Conservation (phyloP, 768 basidiomycete genomes). For the Dioszegia hungarica region DNA sequence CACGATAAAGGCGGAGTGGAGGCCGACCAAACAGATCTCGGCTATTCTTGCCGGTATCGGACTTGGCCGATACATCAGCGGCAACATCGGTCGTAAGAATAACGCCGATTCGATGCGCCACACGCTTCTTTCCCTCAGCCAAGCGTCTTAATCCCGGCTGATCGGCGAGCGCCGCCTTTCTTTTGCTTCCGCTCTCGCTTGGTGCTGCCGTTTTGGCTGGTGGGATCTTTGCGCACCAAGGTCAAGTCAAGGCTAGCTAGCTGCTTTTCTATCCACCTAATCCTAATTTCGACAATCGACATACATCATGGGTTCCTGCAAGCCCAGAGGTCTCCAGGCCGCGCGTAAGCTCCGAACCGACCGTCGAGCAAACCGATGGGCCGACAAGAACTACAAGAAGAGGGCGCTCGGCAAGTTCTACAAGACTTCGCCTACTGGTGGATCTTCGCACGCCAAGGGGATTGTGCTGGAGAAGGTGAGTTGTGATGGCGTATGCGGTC, state of each 20-base stretch:
- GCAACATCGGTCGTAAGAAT: not conserved
- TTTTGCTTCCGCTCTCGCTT: not conserved
- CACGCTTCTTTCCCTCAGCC: not conserved
- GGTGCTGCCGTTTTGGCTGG: no score
- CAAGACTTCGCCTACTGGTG: slow-evolving; percentile 99
- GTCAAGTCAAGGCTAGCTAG: not conserved
- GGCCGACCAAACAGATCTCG: not conserved
- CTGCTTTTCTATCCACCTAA: no score
- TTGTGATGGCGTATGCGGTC: not conserved
- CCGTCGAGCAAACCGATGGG: slow-evolving; percentile 97
- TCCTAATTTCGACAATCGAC: slow-evolving; percentile 23
- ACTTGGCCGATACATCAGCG: not conserved
- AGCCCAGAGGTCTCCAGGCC: slow-evolving; percentile 98
- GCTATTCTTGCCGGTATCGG: not conserved
- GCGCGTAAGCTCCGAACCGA: slow-evolving; percentile 94
- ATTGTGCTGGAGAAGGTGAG: slow-evolving; percentile 91
- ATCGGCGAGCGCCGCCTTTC: not conserved
- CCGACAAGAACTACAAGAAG: slow-evolving; percentile 99
- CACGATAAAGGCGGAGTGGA: no score
- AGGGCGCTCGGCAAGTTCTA: slow-evolving; percentile 98
- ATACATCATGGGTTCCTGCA: slow-evolving; percentile 60
- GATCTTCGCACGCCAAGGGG: slow-evolving; percentile 98
- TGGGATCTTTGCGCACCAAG: not conserved
- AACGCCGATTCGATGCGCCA: not conserved
- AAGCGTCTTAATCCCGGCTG: not conserved